Conservation (phyloP, 345 rosid genomes). For the Camelina laxa region DNA sequence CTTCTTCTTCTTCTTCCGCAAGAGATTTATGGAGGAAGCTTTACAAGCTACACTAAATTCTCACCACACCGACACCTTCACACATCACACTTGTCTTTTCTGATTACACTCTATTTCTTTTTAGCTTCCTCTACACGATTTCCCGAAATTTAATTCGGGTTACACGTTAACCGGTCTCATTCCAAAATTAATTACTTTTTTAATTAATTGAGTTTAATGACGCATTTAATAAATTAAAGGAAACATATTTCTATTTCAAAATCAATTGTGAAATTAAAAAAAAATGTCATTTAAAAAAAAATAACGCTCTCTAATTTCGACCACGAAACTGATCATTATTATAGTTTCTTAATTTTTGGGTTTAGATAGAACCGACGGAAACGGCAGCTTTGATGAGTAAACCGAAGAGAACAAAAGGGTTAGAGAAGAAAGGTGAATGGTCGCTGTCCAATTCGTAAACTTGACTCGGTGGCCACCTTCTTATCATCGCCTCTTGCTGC, state of each 20-base stretch:
- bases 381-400: conserved; percentile 68
- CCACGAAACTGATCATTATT: not conserved
- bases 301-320: not conserved
- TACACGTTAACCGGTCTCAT: not conserved
- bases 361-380: conserved; percentile 39
- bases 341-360: not conserved
- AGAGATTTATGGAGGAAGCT: conserved; percentile 25
- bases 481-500: conserved; percentile 84
- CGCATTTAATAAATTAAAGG: not conserved
- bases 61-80: not conserved
- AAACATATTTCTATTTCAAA: not conserved
- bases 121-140: not conserved
- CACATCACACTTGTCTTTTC: not conserved
- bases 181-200: not conserved
- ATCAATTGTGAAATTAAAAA: not conserved
- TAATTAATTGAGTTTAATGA: not conserved
- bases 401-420: conserved; percentile 70
- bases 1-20: not conserved
- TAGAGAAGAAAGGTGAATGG: conserved; percentile 87
- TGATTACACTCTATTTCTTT: conserved; percentile 11
- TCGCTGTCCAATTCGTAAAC: conserved; percentile 67
- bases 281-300: not conserved
- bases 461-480: conserved; percentile 69
- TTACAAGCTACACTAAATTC: conserved; percentile 15
- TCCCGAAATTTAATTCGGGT: not conserved